Evolutionary conservation across 2,329 filamentous ascomycete genomes (phyloP), one percentile per base, ranked within the genome.

Genomic region (Diaporthe australafricana): DNA sequence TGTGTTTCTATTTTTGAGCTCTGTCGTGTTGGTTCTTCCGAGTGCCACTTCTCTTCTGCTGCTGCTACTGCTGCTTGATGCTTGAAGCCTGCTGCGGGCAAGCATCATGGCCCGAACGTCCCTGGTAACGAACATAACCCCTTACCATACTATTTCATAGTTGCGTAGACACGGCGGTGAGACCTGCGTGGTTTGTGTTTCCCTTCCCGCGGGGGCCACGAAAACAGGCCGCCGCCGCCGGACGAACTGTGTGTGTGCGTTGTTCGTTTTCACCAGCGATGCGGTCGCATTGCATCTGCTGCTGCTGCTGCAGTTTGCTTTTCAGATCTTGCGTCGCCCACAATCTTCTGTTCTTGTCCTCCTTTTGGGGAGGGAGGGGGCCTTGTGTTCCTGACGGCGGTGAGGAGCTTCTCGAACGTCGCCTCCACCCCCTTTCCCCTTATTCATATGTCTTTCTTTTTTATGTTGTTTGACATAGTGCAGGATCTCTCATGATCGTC

Each of bases 241-340:
- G 25, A 65, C 45, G 60, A 65, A 65, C 45, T 50, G 45, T 50
- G 60, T 65, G 60, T 48, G 60, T 48, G 60, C 60, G 60, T 45
- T 63, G 60, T 63, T 63, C 60, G 30, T 48, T 38, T 65, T 65
- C 60, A 65, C 42, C 60, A 65, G 60, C 60, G 60, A 47, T 65
- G 60, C 60, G 45, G 45, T 20, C 60, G 45, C 60, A 50, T 50
- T 38, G 60, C 45, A 38, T 65, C 30, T 35, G 32, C 32, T 35
- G n/a, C n/a, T 30, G 42, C 30, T 22, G 35, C 12, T 50, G 60
- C 42, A 63, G 60, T 50, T 65, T 65, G 60, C 60, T 65, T 65
- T 65, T 65, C 60, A 65, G 60, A 65, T 65, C 60, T 65, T 50
- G 60, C 45, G 45, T 65, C 45, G 35, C 12, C 5, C 11, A 65